These are phyloP conservation scores for Ophiognomonia clavigignenti-juglandacearum DNA, from an alignment of 2,329 filamentous ascomycete species.

Conservation along the genomic window DNA sequence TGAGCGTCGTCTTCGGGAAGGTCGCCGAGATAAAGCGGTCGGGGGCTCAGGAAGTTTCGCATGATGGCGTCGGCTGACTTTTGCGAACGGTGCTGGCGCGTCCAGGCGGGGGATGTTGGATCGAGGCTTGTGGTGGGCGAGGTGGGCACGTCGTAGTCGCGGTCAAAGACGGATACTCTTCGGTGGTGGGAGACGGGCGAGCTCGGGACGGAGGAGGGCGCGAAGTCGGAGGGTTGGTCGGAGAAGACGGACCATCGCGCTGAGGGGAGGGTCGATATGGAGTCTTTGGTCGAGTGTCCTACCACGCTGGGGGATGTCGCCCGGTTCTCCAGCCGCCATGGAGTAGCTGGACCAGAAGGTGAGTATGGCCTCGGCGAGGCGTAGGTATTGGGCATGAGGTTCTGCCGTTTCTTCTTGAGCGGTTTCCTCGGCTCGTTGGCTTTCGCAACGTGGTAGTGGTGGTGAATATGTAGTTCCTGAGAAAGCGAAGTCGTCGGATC, in stretches of 20 bases:
- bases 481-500: constrained; percentile 40
- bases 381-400: constrained; percentile 57
- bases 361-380: constrained; percentile 42
- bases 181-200: constrained; percentile 67
- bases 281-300: constrained; percentile 41
- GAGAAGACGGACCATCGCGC: constrained; percentile 64
- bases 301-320: constrained; percentile 35
- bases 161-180: constrained; percentile 75
- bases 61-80: constrained; percentile 49
- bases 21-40: constrained; percentile 26
- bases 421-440: constrained; percentile 58
- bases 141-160: constrained; percentile 63
- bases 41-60: constrained; percentile 36
- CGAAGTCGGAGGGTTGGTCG: constrained; percentile 57
- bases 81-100: constrained; percentile 47
- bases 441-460: constrained; percentile 77
- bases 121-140: constrained; percentile 75
- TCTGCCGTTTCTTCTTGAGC: constrained; percentile 65
- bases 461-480: constrained; percentile 85
- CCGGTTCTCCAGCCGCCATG: constrained; percentile 32
- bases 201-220: constrained; percentile 69
- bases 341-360: constrained; percentile 36
- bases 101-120: constrained; percentile 60
- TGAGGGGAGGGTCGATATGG: constrained; percentile 43
- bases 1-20: constrained; percentile 15